Evolutionary conservation across 495 filamentous ascomycete genomes (phyloP).

Genomic region (Neurospora sp.): DNA sequence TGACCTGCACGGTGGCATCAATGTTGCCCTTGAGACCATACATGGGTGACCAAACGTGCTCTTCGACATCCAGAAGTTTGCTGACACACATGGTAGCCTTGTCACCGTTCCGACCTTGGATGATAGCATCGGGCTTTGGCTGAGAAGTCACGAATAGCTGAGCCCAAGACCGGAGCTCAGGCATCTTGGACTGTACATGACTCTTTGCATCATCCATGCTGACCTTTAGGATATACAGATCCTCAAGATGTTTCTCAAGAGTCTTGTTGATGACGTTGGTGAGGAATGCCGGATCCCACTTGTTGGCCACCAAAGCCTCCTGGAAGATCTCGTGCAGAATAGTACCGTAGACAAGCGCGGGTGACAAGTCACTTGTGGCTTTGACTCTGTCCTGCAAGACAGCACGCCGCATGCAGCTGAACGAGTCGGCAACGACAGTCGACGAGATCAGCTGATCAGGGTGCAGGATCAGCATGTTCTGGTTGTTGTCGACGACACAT

Average conservation of each 20-base stretch:
- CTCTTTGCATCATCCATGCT: constrained; percentile 58
- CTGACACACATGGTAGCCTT: constrained; percentile 70
- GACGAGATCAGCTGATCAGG: constrained; percentile 93
- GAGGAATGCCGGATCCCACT: constrained; percentile 65
- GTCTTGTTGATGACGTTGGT: constrained; percentile 51
- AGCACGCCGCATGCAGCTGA: constrained; percentile 76
- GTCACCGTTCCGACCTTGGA: constrained; percentile 67
- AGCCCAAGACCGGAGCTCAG: constrained; percentile 73
- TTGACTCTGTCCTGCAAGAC: constrained; percentile 92
- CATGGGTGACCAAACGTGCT: constrained; percentile 95
- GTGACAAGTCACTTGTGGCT: constrained; percentile 63
- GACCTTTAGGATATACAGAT: constrained; percentile 74
- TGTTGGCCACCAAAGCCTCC: constrained; percentile 71
- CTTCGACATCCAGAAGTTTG: constrained; percentile 91
- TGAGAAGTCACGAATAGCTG: constrained; percentile 60
- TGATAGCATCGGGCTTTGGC: constrained; percentile 62
- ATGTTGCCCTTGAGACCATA: constrained; percentile 96
- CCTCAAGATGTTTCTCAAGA: constrained; percentile 64
- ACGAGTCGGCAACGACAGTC: constrained; percentile 87
- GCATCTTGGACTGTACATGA: constrained; percentile 68
- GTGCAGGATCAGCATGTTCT: constrained; percentile 84
- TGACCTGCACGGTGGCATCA: constrained; percentile 93
- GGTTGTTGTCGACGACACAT: constrained; percentile 61
- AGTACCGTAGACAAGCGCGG: constrained; percentile 76
- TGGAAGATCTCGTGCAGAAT: constrained; percentile 93